Conservation (phyloP, 305 asterid species). For the Nicotiana rustica region DNA sequence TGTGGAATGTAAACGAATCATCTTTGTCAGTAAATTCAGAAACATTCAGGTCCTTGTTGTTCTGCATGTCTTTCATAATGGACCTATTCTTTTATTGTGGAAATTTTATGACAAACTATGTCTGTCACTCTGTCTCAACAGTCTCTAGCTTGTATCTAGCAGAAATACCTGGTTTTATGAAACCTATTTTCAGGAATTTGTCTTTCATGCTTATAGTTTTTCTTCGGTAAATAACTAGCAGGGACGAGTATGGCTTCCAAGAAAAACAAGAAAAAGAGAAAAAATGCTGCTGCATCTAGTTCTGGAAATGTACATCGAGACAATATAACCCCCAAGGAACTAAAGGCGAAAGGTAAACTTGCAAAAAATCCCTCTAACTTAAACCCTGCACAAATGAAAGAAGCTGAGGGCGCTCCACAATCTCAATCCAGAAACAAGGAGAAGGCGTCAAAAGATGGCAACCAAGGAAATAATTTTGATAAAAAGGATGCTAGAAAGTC, state of each 20-base stretch:
- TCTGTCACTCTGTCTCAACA: background rate
- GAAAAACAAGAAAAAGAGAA: constrained; percentile 51
- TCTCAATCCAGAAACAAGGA: constrained; percentile 43
- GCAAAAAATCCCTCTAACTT: constrained; percentile 47
- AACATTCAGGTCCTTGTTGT: constrained; percentile 21
- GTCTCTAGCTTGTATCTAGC: constrained; percentile 8
- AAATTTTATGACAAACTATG: background rate
- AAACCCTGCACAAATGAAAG: constrained; percentile 47
- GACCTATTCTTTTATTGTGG: background rate
- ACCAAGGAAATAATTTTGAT: constrained; percentile 38
- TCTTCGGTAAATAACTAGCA: constrained; percentile 14
- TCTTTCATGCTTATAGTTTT: constrained; percentile 24
- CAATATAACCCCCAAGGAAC: constrained; percentile 57
- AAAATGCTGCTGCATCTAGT: constrained; percentile 42
- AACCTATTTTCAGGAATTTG: constrained; percentile 10
- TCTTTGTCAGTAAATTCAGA: constrained; percentile 9
- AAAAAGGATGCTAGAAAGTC: constrained; percentile 36
- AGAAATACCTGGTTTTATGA: background rate
- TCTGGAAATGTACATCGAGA: constrained; percentile 43
- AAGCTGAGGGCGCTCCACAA: constrained; percentile 43
- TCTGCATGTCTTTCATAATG: background rate
- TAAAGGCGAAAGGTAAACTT: constrained; percentile 49
- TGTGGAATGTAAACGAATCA: constrained; percentile 19
- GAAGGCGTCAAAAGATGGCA: constrained; percentile 47
- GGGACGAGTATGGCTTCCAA: constrained; percentile 52